Conservation (phyloP, 2,329 filamentous ascomycete genomes). For the Xylaria sp. region DNA sequence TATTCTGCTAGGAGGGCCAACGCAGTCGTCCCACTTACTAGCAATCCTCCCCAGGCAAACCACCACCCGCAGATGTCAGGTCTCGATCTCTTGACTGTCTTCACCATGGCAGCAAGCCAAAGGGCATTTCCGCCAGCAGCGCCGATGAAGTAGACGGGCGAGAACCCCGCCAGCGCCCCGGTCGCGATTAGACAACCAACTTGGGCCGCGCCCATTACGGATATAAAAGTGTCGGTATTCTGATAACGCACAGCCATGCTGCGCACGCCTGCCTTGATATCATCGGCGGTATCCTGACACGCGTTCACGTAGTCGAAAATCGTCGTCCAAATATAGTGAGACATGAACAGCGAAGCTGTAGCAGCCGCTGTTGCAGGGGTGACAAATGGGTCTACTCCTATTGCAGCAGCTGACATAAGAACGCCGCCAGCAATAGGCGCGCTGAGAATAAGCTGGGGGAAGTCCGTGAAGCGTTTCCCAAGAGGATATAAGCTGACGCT, state of each 20-base stretch:
- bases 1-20: slow-evolving; percentile 30
- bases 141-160: slow-evolving; percentile 25
- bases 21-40: slow-evolving; percentile 31
- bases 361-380: slow-evolving; percentile 40
- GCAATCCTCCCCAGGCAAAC: slow-evolving; percentile 34
- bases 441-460: slow-evolving; percentile 57
- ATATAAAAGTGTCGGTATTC: slow-evolving; percentile 28
- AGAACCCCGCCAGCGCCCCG: slow-evolving; percentile 27
- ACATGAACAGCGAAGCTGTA: slow-evolving; percentile 50
- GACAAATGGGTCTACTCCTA: slow-evolving; percentile 51
- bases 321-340: slow-evolving; percentile 49
- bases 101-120: slow-evolving; percentile 29
- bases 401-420: slow-evolving; percentile 53
- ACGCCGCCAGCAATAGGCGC: slow-evolving; percentile 56
- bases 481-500: slow-evolving; percentile 54
- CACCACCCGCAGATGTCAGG: slow-evolving; percentile 32
- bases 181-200: slow-evolving; percentile 27
- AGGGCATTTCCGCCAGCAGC: slow-evolving; percentile 28
- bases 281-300: slow-evolving; percentile 57
- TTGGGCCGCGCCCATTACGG: slow-evolving; percentile 25
- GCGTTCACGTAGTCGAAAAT: slow-evolving; percentile 59
- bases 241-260: slow-evolving; percentile 51
- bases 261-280: slow-evolving; percentile 55
- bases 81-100: slow-evolving; percentile 29
- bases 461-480: slow-evolving; percentile 57